Evolutionary conservation across 2,329 filamentous ascomycete genomes (phyloP).

Genomic region (Cladophialophora bantiana): DNA sequence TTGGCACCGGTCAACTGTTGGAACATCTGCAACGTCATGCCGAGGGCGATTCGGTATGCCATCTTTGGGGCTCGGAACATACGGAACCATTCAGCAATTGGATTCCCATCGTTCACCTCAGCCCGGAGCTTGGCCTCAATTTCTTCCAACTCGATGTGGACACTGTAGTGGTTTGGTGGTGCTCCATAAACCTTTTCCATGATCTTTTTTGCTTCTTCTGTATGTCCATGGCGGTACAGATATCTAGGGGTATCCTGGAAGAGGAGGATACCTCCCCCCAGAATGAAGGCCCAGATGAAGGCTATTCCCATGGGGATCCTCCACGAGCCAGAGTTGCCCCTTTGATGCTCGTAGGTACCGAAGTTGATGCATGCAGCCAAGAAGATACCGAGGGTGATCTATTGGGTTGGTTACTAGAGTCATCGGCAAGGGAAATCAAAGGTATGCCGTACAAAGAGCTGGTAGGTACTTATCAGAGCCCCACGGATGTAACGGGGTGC

Average conservation of each 20-base stretch:
- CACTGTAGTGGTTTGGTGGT: constrained; percentile 61
- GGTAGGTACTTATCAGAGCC: constrained; percentile 54
- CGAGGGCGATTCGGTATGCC: constrained; percentile 55
- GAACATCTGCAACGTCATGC: constrained; percentile 55
- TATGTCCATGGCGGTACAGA: constrained; percentile 63
- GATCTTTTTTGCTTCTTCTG: constrained; percentile 58
- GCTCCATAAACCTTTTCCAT: constrained; percentile 64
- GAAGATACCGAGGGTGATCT: constrained; percentile 64
- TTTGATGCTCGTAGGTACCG: constrained; percentile 46
- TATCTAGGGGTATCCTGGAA: constrained; percentile 65
- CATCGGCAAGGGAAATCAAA: not conserved
- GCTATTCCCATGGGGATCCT: constrained; percentile 62
- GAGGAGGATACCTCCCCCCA: constrained; percentile 61
- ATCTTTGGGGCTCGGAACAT: constrained; percentile 58
- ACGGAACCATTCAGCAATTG: constrained; percentile 51
- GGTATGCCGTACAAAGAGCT: constrained; percentile 53
- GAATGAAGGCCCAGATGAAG: constrained; percentile 62
- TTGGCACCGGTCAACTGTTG: constrained; percentile 59
- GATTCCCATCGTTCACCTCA: constrained; percentile 60
- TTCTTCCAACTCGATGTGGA: constrained; percentile 63
- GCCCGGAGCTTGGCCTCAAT: constrained; percentile 62
- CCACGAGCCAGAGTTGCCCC: constrained; percentile 48
- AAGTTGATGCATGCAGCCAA: constrained; percentile 65
- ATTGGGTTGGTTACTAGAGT: constrained; percentile 49
- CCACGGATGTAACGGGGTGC: constrained; percentile 55